Base-by-base conservation (phyloP, 1,284 basidiomycete genomes). In the Marasmius fiardii region DNA sequence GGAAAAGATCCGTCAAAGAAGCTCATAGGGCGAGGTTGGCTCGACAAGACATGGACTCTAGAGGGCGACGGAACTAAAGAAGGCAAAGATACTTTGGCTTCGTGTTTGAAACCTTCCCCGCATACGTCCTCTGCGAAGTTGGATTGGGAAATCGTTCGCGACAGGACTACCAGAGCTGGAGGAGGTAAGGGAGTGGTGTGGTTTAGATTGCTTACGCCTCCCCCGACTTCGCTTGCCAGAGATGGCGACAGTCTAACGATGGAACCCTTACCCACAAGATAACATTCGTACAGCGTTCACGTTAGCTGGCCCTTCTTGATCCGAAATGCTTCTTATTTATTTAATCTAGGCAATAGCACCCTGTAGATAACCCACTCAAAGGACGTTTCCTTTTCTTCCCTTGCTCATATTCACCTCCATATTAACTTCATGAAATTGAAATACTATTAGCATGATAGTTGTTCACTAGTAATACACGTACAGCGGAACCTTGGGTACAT, bases 51-150 rank as follows among this genome's bases (percentile, higher is more conserved):
- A 20, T 49, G 47, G 47, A 8, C 33, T n/a, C 26, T 49, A 24
- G 47, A 49, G 28, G 47, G 47, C 16, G 47, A 49, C 5, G 47
- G 47, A 6, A 49, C 47, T 8, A 49, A 31, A 49, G 47, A 49
- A 20, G 47, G 47, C 26, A 49, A 18, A 33, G 47, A 49, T 12
- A 20, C 14, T 16, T 26, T 49, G 18, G 12, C 33, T 18, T 26
- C 47, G 2, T 49, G 28, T 31, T 20, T 49, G 26, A 28, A 33
- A n/a, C 7, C 39, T 20, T 41, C 39, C 4, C 20, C 39, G 7
- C 16, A 33, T 49, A 26, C 11, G 4, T 11, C 24, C 24, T 28
- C 47, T 11, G n/a, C 23, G 26, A 18, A 26, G n/a, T 33, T 31
- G 47, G 47, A 49, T 8, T 49, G 47, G 47, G 47, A 49, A 33